A percentile compares a stretch with the other conserved stretches of the same genome.
These are phyloP conservation scores for Coemansia sp. DNA, from an alignment of 192 early-diverging fungal species.

Conservation along the genomic window DNA sequence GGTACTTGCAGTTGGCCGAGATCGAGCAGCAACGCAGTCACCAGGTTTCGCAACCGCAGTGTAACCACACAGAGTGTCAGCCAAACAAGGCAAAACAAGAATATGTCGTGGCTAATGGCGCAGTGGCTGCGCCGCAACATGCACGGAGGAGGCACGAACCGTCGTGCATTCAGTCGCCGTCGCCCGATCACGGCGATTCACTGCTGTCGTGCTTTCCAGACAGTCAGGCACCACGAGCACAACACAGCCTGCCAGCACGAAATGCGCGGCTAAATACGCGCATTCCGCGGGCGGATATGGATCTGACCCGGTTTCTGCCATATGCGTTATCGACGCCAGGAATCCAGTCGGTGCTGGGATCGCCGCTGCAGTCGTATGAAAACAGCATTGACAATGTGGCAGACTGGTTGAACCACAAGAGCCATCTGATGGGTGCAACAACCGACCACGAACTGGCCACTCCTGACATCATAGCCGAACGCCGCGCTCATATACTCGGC, in stretches of 20 bases:
- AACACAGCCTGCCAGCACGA: neutral
- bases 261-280: neutral
- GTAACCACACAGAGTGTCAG: neutral
- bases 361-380: conserved; percentile 10
- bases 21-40: conserved; percentile 20
- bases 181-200: neutral
- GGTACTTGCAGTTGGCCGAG: conserved; percentile 28
- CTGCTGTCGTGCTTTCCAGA: neutral
- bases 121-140: neutral
- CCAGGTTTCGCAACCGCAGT: neutral
- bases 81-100: neutral
- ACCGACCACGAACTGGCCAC: neutral
- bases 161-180: neutral
- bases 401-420: conserved; percentile 17
- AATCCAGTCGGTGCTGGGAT: conserved; percentile 13
- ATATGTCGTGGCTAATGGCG: neutral
- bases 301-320: conserved; percentile 30
- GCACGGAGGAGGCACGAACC: neutral
- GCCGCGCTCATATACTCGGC: conserved; percentile 7
- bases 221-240: neutral
- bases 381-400: conserved; percentile 12
- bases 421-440: neutral
- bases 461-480: conserved; percentile 9
- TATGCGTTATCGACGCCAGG: conserved; percentile 27
- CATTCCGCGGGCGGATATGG: conserved; percentile 6